phyloP scores from a whole-genome alignment of 768 basidiomycete species.

The Crepidotus variabilis region DNA sequence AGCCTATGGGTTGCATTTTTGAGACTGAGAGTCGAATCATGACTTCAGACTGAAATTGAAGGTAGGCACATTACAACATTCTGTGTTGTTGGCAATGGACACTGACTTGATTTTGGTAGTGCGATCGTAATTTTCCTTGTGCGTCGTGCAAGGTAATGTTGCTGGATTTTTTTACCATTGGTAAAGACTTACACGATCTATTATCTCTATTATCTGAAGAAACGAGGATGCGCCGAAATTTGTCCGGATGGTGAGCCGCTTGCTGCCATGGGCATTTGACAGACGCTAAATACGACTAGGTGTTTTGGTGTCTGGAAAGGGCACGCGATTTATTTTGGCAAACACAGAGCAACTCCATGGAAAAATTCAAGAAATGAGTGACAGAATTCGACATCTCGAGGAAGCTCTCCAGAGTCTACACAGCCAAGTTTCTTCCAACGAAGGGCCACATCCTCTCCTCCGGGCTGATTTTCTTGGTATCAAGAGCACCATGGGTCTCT shows the following conservation, averaged over 20 bases:
- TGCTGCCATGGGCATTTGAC: neutral
- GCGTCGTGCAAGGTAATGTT: slow-evolving; percentile 35
- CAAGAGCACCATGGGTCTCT: slow-evolving; percentile 54
- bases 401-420: slow-evolving; percentile 42
- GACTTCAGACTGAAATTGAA: slow-evolving; percentile 47
- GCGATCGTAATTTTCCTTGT: slow-evolving; percentile 50
- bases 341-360: slow-evolving; percentile 63
- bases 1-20: slow-evolving; percentile 7
- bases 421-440: slow-evolving; percentile 21
- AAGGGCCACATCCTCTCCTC: slow-evolving; percentile 45
- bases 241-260: slow-evolving; percentile 53
- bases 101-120: slow-evolving; percentile 26
- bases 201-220: slow-evolving; percentile 26
- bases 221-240: slow-evolving; percentile 64
- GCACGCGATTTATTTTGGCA: slow-evolving; percentile 64
- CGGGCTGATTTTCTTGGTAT: slow-evolving; percentile 43
- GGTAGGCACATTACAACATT: slow-evolving; percentile 24
- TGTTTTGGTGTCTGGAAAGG: slow-evolving; percentile 62
- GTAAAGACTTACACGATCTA: neutral
- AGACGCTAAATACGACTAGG: slow-evolving; percentile 27
- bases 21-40: slow-evolving; percentile 6
- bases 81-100: neutral
- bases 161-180: neutral
- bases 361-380: slow-evolving; percentile 66
- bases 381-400: slow-evolving; percentile 59